Evolutionary conservation across 805 yeast species (phyloP).

Genomic region (Candida insectalens): DNA sequence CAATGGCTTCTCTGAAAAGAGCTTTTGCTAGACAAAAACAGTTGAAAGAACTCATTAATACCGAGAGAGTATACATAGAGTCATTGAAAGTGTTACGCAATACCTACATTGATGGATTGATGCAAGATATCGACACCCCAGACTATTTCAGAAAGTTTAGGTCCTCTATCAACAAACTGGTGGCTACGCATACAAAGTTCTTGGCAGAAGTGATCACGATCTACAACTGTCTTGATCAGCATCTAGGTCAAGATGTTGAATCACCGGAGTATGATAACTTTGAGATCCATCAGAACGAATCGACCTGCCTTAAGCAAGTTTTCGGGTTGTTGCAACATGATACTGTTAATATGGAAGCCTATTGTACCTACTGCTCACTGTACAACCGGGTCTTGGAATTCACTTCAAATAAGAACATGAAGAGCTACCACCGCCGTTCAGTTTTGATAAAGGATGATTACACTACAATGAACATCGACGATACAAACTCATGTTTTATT

Average conservation of each 20-base stretch:
- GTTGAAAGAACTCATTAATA: slow-evolving; percentile 35
- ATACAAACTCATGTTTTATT: too few species aligned
- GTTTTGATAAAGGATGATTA: slow-evolving; percentile 16
- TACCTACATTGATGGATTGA: slow-evolving; percentile 32
- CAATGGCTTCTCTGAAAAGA: too few species aligned
- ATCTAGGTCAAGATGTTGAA: slow-evolving; percentile 4
- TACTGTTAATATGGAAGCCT: slow-evolving; percentile 15
- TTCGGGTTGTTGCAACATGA: slow-evolving; percentile 10
- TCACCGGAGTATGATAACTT: slow-evolving; percentile 18
- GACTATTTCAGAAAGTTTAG: slow-evolving; percentile 21
- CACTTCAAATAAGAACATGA: slow-evolving; percentile 14
- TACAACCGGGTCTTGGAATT: slow-evolving; percentile 14
- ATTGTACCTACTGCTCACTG: slow-evolving; percentile 19
- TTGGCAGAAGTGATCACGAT: slow-evolving; percentile 17
- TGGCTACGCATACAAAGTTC: slow-evolving; percentile 24
- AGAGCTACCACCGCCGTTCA: slow-evolving; percentile 15
- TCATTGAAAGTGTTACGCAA: slow-evolving; percentile 32
- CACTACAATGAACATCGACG: slow-evolving; percentile 9
- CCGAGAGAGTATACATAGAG: slow-evolving; percentile 38
- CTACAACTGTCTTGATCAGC: slow-evolving; percentile 9
- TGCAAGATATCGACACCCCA: slow-evolving; percentile 26
- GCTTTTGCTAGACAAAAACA: slow-evolving; percentile 21
- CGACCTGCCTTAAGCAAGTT: slow-evolving; percentile 10
- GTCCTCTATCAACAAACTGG: slow-evolving; percentile 21
- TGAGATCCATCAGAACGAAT: slow-evolving; percentile 14